Evolutionary conservation across 2,329 filamentous ascomycete species (phyloP).

Genomic region (Penicillium sclerotigenum): DNA sequence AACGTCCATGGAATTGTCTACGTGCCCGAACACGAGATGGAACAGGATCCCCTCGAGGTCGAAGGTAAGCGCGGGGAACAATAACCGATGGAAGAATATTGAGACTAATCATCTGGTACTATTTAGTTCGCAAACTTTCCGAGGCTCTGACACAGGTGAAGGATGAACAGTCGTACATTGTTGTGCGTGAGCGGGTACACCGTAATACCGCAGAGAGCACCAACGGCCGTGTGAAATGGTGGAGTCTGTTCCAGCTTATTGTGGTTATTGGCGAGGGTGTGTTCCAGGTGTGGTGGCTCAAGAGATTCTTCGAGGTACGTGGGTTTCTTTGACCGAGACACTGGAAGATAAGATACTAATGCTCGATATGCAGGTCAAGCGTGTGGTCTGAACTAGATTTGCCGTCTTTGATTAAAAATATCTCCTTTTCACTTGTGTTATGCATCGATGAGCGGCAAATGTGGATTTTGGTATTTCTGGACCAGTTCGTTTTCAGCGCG

Average conservation of each 20-base stretch:
- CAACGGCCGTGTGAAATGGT: conserved; percentile 97
- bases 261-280: conserved; percentile 87
- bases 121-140: conserved; percentile 71
- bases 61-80: conserved; percentile 62
- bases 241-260: conserved; percentile 93
- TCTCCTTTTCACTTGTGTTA: neutral
- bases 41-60: conserved; percentile 81
- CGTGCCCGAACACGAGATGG: conserved; percentile 80
- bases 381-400: conserved; percentile 41
- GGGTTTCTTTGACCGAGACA: neutral
- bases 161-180: conserved; percentile 96
- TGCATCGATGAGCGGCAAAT: conserved; percentile 10
- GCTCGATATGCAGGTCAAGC: conserved; percentile 41
- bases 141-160: conserved; percentile 89
- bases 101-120: conserved; percentile 3
- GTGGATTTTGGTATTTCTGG: conserved; percentile 12
- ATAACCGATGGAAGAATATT: neutral
- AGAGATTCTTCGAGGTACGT: conserved; percentile 86
- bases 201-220: conserved; percentile 98
- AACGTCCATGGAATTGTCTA: conserved; percentile 99
- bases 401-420: neutral
- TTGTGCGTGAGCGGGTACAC: conserved; percentile 91
- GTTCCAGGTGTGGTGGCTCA: conserved; percentile 99
- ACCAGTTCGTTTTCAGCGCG: conserved; percentile 9
- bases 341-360: conserved; percentile 3